Percentiles rank a stretch among this genome's conserved stretches.
phyloP scores from a whole-genome alignment of 163 green algal genomes.

The Chloroidium sp. region DNA sequence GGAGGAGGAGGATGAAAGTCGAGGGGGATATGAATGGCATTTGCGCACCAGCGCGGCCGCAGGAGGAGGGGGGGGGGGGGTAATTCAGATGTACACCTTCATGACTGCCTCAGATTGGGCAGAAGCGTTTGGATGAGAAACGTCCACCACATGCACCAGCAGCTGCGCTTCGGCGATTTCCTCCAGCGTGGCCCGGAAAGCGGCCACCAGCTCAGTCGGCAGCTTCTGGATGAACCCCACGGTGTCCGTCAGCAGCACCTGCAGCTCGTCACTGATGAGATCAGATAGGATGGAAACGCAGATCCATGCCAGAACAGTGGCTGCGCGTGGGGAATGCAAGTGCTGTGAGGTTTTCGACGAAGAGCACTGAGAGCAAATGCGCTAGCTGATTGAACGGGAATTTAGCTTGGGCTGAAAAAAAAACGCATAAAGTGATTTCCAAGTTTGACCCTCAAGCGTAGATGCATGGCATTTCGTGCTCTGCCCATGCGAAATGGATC shows the following conservation, averaged over 20 bases:
- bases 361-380: too few relatives aligned
- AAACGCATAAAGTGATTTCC: too few relatives aligned
- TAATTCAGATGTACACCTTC: conserved; percentile 16
- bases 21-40: neutral
- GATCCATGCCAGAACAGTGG: neutral
- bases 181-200: conserved; percentile 87
- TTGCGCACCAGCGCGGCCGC: neutral
- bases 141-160: conserved; percentile 93
- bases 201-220: conserved; percentile 86
- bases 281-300: neutral
- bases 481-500: too few relatives aligned
- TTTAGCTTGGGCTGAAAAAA: too few relatives aligned
- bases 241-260: conserved; percentile 89
- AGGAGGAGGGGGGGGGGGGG: too few relatives aligned
- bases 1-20: neutral
- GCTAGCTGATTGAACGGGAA: neutral
- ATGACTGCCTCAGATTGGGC: conserved; percentile 70
- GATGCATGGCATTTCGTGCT: too few relatives aligned
- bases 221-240: conserved; percentile 99
- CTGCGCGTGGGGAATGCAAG: neutral
- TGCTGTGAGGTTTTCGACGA: too few relatives aligned
- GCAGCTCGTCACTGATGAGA: conserved; percentile 2
- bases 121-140: conserved; percentile 58
- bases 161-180: conserved; percentile 73
- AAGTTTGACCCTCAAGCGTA: too few relatives aligned